Base-by-base conservation (phyloP, 2,329 filamentous ascomycete species). In the Dothistroma pini region DNA sequence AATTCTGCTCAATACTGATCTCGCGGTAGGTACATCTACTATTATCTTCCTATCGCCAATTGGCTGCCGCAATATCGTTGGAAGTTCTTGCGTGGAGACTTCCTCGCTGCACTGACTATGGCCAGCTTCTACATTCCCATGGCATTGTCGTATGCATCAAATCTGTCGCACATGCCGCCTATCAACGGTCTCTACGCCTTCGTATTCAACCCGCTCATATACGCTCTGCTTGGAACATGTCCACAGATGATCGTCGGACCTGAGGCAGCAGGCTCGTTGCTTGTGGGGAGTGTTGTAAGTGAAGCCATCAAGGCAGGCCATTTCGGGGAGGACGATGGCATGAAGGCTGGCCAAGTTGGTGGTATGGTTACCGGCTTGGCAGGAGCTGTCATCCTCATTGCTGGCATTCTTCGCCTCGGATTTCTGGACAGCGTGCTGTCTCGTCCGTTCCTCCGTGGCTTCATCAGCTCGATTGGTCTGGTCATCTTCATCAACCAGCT, bases 101-200 rank as follows among this genome's bases (percentile, higher is more conserved):
- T 97, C 19, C 81, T 96, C 14, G 89, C 93, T 9, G 93, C 93
- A 54, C 75, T 97, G 64, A 97, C 95, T n/a, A 89, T 99, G 79
- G 91, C 93, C n/a, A 96, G 93, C 29, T 95, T 99, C 79, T 99
- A 99, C 75, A 89, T 99, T 41, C 95, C 95, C 56, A 97, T 99
- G 93, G 89, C 92, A 0, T 84, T 99, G 14, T 97, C 95, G 0
- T 89, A 96, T 66, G 92, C 95, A 58, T 87, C 91, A 47, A 97
- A 97, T 72, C 86, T 99, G 48, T 92, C 89, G 6, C 95, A 97
- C 73, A 86, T 97, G 1, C 92, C 93, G 9, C 89, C 95, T 0
- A 93, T 97, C 70, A 93, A 96, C 71, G 95, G 95, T 0, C 83
- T 99, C 3, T 99, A 97, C 77, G 86, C 90, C 16, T 97, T 97